phyloP scores from a whole-genome alignment of 345 rosid species.

The Eucalyptus melliodora region DNA sequence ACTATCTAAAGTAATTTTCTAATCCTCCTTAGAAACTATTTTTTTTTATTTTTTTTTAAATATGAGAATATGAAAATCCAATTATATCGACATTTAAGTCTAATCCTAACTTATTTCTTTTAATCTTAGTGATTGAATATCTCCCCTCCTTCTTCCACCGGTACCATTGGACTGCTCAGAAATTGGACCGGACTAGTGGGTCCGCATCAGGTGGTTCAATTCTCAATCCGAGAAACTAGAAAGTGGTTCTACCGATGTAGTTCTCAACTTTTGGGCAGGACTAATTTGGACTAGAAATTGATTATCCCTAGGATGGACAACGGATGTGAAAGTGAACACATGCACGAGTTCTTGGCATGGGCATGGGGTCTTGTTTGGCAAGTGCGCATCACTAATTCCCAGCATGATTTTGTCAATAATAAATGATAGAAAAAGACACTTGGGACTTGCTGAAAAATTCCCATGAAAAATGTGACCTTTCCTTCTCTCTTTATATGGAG shows the following conservation, averaged over 20 bases:
- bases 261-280: background rate
- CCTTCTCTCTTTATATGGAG: background rate
- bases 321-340: background rate
- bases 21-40: too few relatives aligned
- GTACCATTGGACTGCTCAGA: background rate
- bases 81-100: too few relatives aligned
- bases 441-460: background rate
- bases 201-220: background rate
- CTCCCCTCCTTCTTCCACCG: background rate
- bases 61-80: too few relatives aligned
- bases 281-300: background rate
- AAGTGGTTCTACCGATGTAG: too few relatives aligned
- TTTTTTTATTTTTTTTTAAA: too few relatives aligned
- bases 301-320: background rate
- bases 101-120: too few relatives aligned
- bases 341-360: background rate
- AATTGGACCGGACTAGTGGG: accelerated
- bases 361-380: background rate
- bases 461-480: background rate
- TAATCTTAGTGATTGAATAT: background rate
- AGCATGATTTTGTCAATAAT: background rate
- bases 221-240: too few relatives aligned
- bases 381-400: background rate
- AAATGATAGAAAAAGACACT: background rate
- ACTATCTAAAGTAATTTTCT: too few relatives aligned